Evolutionary conservation across 2,329 filamentous ascomycete species (phyloP), one percentile per base, ranked within the genome.

Genomic region (Septoria petroselini): DNA sequence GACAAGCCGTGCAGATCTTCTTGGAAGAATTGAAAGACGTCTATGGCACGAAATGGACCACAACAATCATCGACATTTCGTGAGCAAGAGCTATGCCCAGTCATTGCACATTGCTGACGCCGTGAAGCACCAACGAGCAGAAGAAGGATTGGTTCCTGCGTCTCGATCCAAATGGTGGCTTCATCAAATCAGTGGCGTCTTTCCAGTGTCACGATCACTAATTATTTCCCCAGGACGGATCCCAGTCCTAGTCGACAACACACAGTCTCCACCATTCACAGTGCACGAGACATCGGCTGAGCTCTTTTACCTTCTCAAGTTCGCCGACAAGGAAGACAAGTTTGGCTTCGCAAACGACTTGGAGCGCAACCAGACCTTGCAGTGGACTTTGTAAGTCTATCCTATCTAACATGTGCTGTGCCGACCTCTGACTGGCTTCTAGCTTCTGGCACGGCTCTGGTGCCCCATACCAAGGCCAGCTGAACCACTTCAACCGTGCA

Each of bases 61-160:
- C 69, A 2, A 74, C 69, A 1, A 41, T 76, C n/a, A 75, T 77
- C 58, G 67, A 78, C 61, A 76, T 78, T 58, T 65, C 62, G 41
- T 50, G 38, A 40, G 46, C 30, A 39, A 5, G 18, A 19, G 9
- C 9, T 37, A 4, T 23, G 12, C 15, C 21, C 14, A n/a, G n/a
- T n/a, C n/a, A 17, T 43, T 27, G 11, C 14, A 14, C n/a, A 42
- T 17, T 5, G 14, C 31, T 45, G 2, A 42, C 33, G 27, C 7
- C 15, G 23, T 19, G 5, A 45, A 53, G 50, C 27, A 78, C 73
- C 52, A 78, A 78, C 56, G 76, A 74, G 54, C 76, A 80, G 58
- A 80, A 80, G 68, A 75, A 78, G 49, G 76, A 79, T 40, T 79
- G 74, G 74, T 77, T 76, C 58, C 66, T 77, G 3, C 64, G 68